phyloP scores from a whole-genome alignment of 148 eudicot species.

The Chenopodium suecicum region DNA sequence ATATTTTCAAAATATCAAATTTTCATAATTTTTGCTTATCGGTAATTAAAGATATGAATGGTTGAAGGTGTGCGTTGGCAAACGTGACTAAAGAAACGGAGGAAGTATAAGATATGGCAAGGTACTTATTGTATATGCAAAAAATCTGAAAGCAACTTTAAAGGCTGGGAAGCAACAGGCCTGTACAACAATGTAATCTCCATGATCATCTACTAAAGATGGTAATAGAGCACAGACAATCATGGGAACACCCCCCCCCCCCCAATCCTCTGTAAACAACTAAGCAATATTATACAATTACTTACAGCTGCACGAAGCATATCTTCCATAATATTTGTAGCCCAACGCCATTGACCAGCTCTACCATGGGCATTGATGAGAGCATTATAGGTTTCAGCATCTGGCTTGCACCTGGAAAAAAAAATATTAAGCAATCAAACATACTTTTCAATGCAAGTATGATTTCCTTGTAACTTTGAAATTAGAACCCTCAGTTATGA shows the following conservation, averaged over 20 bases:
- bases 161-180: background rate
- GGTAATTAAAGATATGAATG: no score
- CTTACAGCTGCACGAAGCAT: slow-evolving; percentile 98
- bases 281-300: slow-evolving; percentile 45
- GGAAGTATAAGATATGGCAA: background rate
- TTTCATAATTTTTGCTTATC: no score
- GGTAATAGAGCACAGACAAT: background rate
- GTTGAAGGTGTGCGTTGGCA: no score
- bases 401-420: slow-evolving; percentile 77
- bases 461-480: background rate
- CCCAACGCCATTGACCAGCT: slow-evolving; percentile 99
- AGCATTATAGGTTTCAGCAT: slow-evolving; percentile 89
- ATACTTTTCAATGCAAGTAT: background rate
- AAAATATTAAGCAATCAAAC: background rate
- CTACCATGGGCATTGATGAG: slow-evolving; percentile 90
- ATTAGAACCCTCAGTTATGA: background rate
- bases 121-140: background rate
- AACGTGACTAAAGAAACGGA: no score
- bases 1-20: no score
- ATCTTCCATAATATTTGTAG: slow-evolving; percentile 89
- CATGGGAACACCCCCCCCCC: background rate
- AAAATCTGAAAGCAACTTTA: no score
- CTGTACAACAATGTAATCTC: background rate
- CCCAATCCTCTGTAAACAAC: background rate
- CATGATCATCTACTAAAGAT: background rate